Evolutionary conservation across 129 eudicot genomes (phyloP).

Genomic region (Flaveria linearis): DNA sequence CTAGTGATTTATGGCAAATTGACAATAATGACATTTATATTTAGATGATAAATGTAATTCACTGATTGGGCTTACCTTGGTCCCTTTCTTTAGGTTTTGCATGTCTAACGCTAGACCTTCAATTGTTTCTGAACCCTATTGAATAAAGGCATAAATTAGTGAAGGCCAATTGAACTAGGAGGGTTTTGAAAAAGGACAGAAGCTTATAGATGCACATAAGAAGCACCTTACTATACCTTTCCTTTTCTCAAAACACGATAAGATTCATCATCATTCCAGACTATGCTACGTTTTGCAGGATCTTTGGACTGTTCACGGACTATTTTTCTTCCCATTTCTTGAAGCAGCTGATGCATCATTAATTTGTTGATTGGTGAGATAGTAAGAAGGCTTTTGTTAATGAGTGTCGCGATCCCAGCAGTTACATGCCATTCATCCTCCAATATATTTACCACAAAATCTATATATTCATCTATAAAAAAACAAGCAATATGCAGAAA

Average conservation of each 20-base stretch:
- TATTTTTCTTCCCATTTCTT: slow-evolving; percentile 12
- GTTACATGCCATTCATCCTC: slow-evolving; percentile 4
- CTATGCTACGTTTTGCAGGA: slow-evolving; percentile 14
- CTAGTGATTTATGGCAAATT: neutral
- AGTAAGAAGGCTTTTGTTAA: neutral
- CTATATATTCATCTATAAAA: slow-evolving; percentile 2
- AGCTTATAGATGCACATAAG: neutral
- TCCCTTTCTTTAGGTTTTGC: neutral
- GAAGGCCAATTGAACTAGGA: neutral
- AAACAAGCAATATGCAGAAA: slow-evolving; percentile 9
- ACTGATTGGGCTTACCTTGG: slow-evolving; percentile 3
- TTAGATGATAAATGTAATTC: too few relatives aligned
- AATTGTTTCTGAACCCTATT: slow-evolving; percentile 10
- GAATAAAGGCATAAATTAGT: neutral
- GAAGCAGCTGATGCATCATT: slow-evolving; percentile 16
- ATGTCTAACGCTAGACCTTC: slow-evolving; percentile 7
- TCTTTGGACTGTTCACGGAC: neutral
- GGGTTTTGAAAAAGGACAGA: neutral
- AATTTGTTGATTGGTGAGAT: slow-evolving; percentile 1
- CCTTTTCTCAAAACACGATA: slow-evolving; percentile 6
- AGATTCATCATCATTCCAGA: neutral
- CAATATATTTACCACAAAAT: neutral
- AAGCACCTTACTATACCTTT: slow-evolving; percentile 4
- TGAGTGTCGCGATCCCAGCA: neutral
- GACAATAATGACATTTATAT: neutral